Base-by-base conservation (phyloP, 2,329 filamentous ascomycete species). In the Colletotrichum noveboracense region DNA sequence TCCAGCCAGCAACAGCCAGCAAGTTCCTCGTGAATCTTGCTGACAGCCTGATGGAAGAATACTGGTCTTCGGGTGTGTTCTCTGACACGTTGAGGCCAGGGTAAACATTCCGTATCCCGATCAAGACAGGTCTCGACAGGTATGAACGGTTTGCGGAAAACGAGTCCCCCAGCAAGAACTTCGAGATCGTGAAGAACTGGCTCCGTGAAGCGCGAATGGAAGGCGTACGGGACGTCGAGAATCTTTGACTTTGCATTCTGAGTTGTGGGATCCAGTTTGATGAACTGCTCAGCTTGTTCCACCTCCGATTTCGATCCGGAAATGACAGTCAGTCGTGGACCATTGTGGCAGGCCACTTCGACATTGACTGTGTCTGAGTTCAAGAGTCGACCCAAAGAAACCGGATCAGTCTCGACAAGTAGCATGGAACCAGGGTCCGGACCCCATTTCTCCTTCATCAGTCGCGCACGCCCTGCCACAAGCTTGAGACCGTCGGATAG, bases 281-380 rank as follows among this genome's bases (percentile, higher is more conserved):
- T 48, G 34, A 48, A 13, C 14, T 36, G 4, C 18, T 36, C 30
- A 7, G 48, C 69, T 32, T 34, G 77, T 6, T 85, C 80, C 7
- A 88, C 83, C 2, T 82, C 81, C 1, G 60, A 43, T 0, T 79
- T 73, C 0, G 83, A 78, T 0, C 88, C 88, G 3, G 85, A 86
- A 4, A 90, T 30, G 0, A 85, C 86, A 77, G 87, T 43, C 14
- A 86, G 74, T 82, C 87, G 6, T 74, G 77, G 0, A 85, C 87
- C 86, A 65, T 89, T 89, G 78, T 82, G 87, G 77, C 88, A 90
- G 0, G 89, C 89, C 43, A 91, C 86, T 7, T 62, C 70, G 13
- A 66, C 77, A 75, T 64, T 3, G 28, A 43, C 7, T 83, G 68
- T 24, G 83, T 16, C 14, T 78, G 75, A n/a, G 32, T 38, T 10